Evolutionary conservation across 352 stramenopile genomes (phyloP).

Genomic region (Phytopythium chamaehyphon): DNA sequence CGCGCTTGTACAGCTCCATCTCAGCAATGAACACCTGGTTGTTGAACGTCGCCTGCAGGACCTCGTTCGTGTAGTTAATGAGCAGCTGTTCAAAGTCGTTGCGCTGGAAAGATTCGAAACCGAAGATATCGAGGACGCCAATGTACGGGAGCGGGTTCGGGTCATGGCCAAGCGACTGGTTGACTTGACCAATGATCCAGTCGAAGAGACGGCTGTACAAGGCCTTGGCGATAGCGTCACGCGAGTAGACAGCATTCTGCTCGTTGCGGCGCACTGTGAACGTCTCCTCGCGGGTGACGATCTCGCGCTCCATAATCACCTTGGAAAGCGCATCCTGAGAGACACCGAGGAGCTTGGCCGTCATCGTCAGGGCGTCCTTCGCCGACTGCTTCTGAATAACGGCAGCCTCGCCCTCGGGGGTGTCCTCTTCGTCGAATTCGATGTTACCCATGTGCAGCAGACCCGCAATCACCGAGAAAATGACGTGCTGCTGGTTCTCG

Average conservation of each 20-base stretch:
- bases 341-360: conserved; percentile 68
- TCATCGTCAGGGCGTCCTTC: conserved; percentile 48
- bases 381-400: conserved; percentile 69
- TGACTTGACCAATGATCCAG: conserved; percentile 92
- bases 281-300: conserved; percentile 79
- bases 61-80: conserved; percentile 91
- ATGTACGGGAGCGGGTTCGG: conserved; percentile 81
- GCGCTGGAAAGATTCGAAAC: conserved; percentile 88
- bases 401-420: conserved; percentile 67
- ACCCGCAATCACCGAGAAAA: conserved; percentile 92
- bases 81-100: conserved; percentile 91
- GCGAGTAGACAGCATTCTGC: conserved; percentile 81
- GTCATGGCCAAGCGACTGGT: conserved; percentile 81
- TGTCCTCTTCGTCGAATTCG: conserved; percentile 90
- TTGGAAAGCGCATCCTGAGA: conserved; percentile 53
- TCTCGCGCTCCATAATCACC: conserved; percentile 86
- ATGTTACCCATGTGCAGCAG: conserved; percentile 97
- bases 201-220: conserved; percentile 92
- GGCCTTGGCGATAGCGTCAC: conserved; percentile 92
- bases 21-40: conserved; percentile 89
- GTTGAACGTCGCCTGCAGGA: conserved; percentile 86
- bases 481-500: conserved; percentile 56
- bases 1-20: conserved; percentile 88
- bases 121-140: conserved; percentile 90
- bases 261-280: conserved; percentile 81